These are phyloP conservation scores for Tylopilus rubrobrunneus DNA, from an alignment of 768 basidiomycete genomes.

Conservation along the genomic window DNA sequence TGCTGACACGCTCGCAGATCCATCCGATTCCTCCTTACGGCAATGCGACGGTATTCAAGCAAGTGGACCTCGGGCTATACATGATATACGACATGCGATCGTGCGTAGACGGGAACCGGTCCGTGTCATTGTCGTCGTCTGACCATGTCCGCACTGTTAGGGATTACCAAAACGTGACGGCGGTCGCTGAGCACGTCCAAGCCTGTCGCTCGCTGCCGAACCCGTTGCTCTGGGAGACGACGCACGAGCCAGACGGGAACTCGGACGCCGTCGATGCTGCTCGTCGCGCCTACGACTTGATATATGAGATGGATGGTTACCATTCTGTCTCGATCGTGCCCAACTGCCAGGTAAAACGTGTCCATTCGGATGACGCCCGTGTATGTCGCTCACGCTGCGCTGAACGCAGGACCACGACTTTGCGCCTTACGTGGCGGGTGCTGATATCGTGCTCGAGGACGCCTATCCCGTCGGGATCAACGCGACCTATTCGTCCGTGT, in stretches of 20 bases:
- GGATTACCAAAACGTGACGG: conserved; percentile 59
- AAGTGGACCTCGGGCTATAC: no score
- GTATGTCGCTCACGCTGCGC: not conserved
- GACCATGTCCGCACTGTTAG: no score
- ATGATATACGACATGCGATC: no score
- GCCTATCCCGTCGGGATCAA: conserved; percentile 55
- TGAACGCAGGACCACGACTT: conserved; percentile 59
- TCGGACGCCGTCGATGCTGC: conserved; percentile 58
- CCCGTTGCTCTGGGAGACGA: conserved; percentile 36
- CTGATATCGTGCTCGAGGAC: no score
- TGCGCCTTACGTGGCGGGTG: conserved; percentile 39
- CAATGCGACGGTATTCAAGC: no score
- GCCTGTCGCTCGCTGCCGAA: conserved; percentile 62
- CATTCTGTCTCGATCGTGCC: conserved; percentile 31
- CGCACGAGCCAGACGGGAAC: not conserved
- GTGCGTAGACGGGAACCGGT: no score
- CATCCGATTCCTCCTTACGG: no score
- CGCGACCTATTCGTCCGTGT: conserved; percentile 55
- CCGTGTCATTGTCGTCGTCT: no score
- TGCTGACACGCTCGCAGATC: no score
- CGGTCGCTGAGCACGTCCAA: conserved; percentile 61
- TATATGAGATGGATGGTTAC: conserved; percentile 52
- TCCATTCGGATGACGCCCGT: no score
- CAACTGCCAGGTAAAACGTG: conserved; percentile 37
- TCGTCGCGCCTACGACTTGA: conserved; percentile 38